phyloP scores from a whole-genome alignment of 106 monocot genomes.

The Platanthera guangdongensis region DNA sequence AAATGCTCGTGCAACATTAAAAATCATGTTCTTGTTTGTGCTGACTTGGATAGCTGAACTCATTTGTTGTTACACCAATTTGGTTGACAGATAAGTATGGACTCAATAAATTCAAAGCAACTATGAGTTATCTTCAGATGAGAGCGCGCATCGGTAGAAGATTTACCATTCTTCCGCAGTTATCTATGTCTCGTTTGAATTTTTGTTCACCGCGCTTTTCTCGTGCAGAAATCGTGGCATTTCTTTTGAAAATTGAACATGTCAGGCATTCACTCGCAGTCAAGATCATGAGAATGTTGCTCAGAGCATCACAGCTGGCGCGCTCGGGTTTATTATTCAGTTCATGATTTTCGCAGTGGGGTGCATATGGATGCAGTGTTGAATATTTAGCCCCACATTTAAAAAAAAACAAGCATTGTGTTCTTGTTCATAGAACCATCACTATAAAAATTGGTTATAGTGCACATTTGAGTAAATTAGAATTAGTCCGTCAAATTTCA shows the following conservation, averaged over 20 bases:
- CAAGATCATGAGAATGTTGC: constrained; percentile 24
- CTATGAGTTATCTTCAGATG: constrained; percentile 50
- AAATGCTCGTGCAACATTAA: neutral
- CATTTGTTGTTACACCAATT: constrained; percentile 3
- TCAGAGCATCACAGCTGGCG: neutral
- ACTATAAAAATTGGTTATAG: too few species aligned
- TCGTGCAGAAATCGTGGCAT: constrained; percentile 42
- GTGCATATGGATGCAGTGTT: too few species aligned
- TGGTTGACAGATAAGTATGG: constrained; percentile 19
- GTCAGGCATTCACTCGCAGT: constrained; percentile 15
- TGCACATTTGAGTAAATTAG: neutral
- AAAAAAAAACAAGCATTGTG: too few species aligned
- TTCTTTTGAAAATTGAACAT: constrained; percentile 50
- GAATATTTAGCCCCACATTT: too few species aligned
- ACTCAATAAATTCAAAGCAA: constrained; percentile 27
- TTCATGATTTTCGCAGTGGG: too few species aligned
- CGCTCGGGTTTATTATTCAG: neutral
- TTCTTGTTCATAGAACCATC: too few species aligned
- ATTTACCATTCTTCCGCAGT: neutral
- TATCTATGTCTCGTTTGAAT: neutral
- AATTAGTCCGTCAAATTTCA: neutral
- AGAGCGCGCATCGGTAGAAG: constrained; percentile 41
- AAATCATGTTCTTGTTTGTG: neutral
- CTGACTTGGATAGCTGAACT: neutral
- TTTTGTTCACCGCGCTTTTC: neutral